Evolutionary conservation across 805 yeast species (phyloP), one percentile per base, ranked within the genome.

Genomic region (Candida caryicola): DNA sequence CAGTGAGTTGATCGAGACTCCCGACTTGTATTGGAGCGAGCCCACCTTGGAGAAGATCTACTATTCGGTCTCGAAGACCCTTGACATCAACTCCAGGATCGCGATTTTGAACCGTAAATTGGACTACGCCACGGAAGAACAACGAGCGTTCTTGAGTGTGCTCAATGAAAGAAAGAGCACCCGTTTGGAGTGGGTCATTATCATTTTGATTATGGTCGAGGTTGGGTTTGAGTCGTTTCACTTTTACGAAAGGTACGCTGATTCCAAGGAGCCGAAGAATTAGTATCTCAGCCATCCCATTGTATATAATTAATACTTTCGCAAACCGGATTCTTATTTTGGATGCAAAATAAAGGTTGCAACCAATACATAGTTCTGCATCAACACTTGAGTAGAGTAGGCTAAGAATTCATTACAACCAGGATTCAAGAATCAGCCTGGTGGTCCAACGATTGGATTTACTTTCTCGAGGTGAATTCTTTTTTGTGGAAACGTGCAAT

Each of bases 1-100:
- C 59, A 84, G 91, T 7, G 96, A 89, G 52, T 71, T 90, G 42
- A 86, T 87, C 21, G 96, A 89, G 50, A 87, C 95, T 0, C 97
- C 97, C 0, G 97, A 90, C 57, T 62, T 88, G 30, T 90, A 89
- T 60, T 90, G 97, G 97, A 76, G 87, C 32, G 96, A 89, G 54
- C 95, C 96, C 1, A 78, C 79, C 23, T 66, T 90, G 37, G 97
- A 90, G 54, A 72, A 73, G 37, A 78, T 88, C 7, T 90, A 87
- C 59, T 76, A 80, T 34, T 72, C 77, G 14, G 79, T 87, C 5
- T 83, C 95, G 0, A 74, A 74, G 33, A 77, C 76, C 16, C 66
- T 90, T 39, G 97, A 90, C 51, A 79, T 90, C 21, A 71, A 73
- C 21, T 85, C 91, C 4, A 69, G 97, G 44, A 85, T 89, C 33